Conservation (phyloP, 2,329 filamentous ascomycete species). For the Aspergillus puulaauensis region DNA sequence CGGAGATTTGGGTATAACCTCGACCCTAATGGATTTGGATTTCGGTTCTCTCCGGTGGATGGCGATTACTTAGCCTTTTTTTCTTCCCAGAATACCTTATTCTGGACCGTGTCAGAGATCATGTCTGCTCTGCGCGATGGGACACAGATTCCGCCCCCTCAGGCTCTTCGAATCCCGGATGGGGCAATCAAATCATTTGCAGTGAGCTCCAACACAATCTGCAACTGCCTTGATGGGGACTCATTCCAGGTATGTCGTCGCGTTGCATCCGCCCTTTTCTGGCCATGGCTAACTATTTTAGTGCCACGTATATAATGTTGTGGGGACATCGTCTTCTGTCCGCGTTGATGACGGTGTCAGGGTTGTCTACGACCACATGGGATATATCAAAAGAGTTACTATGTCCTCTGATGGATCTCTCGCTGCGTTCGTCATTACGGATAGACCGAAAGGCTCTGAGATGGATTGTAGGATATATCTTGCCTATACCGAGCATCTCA, state of each 20-base stretch:
- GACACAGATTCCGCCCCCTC: not conserved
- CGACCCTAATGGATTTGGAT: not conserved
- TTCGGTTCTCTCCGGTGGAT: constrained; percentile 7
- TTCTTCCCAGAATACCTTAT: not conserved
- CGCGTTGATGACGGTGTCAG: not conserved
- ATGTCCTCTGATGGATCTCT: constrained; percentile 17
- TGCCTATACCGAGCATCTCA: constrained; percentile 13
- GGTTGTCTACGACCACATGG: constrained; percentile 7
- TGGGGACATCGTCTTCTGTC: not conserved
- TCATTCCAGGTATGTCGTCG: constrained; percentile 9
- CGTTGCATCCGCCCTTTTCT: not conserved
- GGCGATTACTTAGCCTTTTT: constrained; percentile 12
- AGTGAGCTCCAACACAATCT: constrained; percentile 13
- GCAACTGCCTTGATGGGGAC: not conserved
- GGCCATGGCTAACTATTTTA: not conserved
- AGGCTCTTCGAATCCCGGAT: not conserved
- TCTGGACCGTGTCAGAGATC: constrained; percentile 11
- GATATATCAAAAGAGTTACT: constrained; percentile 15
- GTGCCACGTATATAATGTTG: constrained; percentile 14
- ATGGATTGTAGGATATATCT: constrained; percentile 10
- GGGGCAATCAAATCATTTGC: constrained; percentile 11
- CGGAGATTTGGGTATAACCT: not conserved
- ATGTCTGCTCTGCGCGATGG: not conserved
- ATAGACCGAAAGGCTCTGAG: not conserved
- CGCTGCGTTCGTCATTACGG: constrained; percentile 8